Evolutionary conservation across 2,329 filamentous ascomycete species (phyloP).

Genomic region (Macrophomina tecta): DNA sequence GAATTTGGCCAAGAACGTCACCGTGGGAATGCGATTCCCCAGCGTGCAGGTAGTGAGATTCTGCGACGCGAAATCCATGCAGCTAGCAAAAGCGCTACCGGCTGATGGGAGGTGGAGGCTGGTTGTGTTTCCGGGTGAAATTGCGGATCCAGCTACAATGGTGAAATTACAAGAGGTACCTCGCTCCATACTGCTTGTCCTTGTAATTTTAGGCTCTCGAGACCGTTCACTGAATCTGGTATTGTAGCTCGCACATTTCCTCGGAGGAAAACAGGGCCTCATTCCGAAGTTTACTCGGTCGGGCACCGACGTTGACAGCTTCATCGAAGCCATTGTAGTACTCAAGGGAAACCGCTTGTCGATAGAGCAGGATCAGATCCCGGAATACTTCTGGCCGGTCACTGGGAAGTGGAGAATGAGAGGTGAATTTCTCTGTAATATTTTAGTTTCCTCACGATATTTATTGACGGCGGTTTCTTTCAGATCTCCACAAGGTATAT

Average conservation of each 20-base stretch:
- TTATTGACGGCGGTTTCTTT: neutral
- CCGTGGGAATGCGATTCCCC: constrained; percentile 57
- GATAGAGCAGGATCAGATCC: constrained; percentile 61
- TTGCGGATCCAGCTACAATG: constrained; percentile 38
- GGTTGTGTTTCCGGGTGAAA: constrained; percentile 56
- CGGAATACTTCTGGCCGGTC: constrained; percentile 61
- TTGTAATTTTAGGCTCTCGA: no score
- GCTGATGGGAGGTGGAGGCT: constrained; percentile 61
- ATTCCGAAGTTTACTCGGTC: constrained; percentile 52
- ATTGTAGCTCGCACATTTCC: neutral
- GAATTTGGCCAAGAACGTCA: constrained; percentile 45
- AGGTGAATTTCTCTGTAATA: constrained; percentile 46
- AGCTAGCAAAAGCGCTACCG: constrained; percentile 55
- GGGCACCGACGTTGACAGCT: constrained; percentile 55
- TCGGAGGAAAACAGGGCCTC: constrained; percentile 40
- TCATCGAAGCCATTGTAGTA: constrained; percentile 65
- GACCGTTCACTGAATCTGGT: neutral
- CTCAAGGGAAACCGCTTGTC: constrained; percentile 55
- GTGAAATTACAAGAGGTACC: constrained; percentile 1
- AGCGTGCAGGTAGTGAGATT: constrained; percentile 65
- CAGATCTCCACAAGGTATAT: constrained; percentile 65
- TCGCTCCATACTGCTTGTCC: neutral
- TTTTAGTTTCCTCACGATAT: neutral
- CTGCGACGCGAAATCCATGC: constrained; percentile 64
- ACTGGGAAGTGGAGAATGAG: constrained; percentile 62